phyloP scores from a whole-genome alignment of 1,139 yeast genomes.

The Spencermartinsiella ligniputridi region DNA sequence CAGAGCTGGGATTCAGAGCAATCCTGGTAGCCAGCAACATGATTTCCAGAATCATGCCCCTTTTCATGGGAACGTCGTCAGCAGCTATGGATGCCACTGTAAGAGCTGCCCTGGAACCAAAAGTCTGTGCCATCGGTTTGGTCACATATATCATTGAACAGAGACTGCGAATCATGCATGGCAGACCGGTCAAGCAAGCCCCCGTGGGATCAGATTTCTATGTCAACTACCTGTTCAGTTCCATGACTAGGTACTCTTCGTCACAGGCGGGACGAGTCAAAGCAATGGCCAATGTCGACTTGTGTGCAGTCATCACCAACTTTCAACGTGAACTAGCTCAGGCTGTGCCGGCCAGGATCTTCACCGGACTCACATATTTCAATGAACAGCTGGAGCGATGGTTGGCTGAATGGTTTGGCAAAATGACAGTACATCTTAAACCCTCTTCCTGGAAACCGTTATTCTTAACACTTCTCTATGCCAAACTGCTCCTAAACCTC shows the following conservation, averaged over 20 bases:
- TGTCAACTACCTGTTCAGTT: slow-evolving; percentile 5
- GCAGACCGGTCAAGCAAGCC: slow-evolving; percentile 15
- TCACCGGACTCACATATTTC: slow-evolving; percentile 20
- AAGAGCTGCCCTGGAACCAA: slow-evolving; percentile 13
- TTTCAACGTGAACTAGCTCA: slow-evolving; percentile 20
- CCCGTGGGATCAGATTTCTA: slow-evolving; percentile 3
- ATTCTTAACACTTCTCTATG: slow-evolving; percentile 25
- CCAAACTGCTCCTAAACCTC: slow-evolving; percentile 23
- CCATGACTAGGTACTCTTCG: slow-evolving; percentile 14
- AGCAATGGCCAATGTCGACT: slow-evolving; percentile 25
- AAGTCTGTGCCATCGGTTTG: slow-evolving; percentile 20
- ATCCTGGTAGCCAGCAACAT: slow-evolving; percentile 22
- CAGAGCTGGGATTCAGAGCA: slow-evolving; percentile 24
- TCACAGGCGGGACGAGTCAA: slow-evolving; percentile 22
- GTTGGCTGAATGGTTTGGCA: slow-evolving; percentile 27
- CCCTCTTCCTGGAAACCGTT: slow-evolving; percentile 27
- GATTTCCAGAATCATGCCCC: slow-evolving; percentile 16
- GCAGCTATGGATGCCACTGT: slow-evolving; percentile 7
- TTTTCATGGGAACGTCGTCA: slow-evolving; percentile 13
- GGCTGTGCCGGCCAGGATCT: background rate
- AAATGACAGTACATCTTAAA: slow-evolving; percentile 20
- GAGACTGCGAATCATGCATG: slow-evolving; percentile 24
- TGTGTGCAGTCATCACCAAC: slow-evolving; percentile 24
- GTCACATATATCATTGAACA: slow-evolving; percentile 26
- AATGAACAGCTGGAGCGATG: slow-evolving; percentile 25